Base-by-base conservation (phyloP, 2,329 filamentous ascomycete species). In the Cercospora sp. region DNA sequence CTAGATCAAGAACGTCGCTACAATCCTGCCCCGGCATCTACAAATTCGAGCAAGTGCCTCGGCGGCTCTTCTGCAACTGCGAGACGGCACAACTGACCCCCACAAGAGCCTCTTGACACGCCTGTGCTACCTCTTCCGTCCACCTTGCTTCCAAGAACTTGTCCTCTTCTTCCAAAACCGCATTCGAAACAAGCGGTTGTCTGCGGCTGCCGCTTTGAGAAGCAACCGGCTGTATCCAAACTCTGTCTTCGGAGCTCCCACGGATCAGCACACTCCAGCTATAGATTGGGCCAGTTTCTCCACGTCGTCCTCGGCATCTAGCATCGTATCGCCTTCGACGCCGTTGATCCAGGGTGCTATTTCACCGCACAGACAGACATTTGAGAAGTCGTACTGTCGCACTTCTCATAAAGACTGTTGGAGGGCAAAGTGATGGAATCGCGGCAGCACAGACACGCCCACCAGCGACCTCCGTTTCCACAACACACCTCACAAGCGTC, bases 381-480 rank as follows among this genome's bases (percentile, higher is more conserved):
- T 51, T 3, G 21, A 57, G 53, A 57, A 28, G 53, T 57, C 53
- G n/a, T 57, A 16, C 3, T 7, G 30, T 18, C 57, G 30, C 18
- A 16, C 21, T 49, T 49, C 21, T 30, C 34, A 26, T 3, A 24
- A 64, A 40, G 60, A 43, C 6, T 26, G 32, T 18, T 5, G 43
- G 21, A n/a, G 24, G 28, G 40, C 34, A 51, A n/a, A 66, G 59
- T 24, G 21, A 73, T 73, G 71, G 71, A 73, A 40, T 24, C 72
- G 72, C 71, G 68, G 70, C 66, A 74, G 70, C 71, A 69, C 67
- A 51, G 74, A 75, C 80, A 77, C 63, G 30, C 62, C 21, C 58
- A 70, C 30, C 65, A 69, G 28, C 74, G 76, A 75, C 75, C 80
- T 77, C 67, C 78, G 72, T 74, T 77, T 73, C 73, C 77, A 74